Base-by-base conservation (phyloP, 306 rosid genomes). In the Datisca glomerata region DNA sequence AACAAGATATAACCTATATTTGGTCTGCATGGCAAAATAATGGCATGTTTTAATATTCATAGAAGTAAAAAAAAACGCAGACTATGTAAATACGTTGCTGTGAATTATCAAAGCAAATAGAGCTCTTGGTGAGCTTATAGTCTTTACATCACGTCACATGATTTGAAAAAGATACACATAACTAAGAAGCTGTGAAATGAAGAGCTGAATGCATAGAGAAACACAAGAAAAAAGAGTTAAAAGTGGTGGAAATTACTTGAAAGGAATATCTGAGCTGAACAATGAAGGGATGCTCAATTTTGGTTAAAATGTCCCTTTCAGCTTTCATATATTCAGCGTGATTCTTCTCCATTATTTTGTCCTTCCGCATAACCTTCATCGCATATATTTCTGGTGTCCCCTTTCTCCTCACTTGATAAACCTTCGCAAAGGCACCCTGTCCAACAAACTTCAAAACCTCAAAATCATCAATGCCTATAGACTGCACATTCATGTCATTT, bases 281-380 rank as follows among this genome's bases (percentile, higher is more conserved):
- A 55, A 87, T 45, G 66, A 39, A 87, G 36, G 97, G 85, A 39
- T 87, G 97, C 56, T 83, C 94, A 32, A 77, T 71, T 64, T 74
- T 63, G 45, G 97, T 82, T 67, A 84, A 61, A 36, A 82, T 87
- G 52, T 87, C 76, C 76, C 93, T 79, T 76, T 87, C 97, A 53
- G 97, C 94, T 67, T 87, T 82, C 97, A 87, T 87, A 71, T 87
- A 87, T 58, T 67, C 93, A 31, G 93, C 82, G 63, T 82, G 97
- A 67, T 87, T 79, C 72, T 79, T 87, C 78, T 87, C 97, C 85
- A 87, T 59, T 54, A 87, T 87, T 68, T 65, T 82, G 70, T 87
- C 97, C 71, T 87, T 87, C 46, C 94, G 75, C 97, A 87, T 87
- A 38, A 87, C 97, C 71, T 87, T 87, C 97, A 87, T 87, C 21